Evolutionary conservation across 78 protist genomes (phyloP).

Genomic region (Guillardia theta): DNA sequence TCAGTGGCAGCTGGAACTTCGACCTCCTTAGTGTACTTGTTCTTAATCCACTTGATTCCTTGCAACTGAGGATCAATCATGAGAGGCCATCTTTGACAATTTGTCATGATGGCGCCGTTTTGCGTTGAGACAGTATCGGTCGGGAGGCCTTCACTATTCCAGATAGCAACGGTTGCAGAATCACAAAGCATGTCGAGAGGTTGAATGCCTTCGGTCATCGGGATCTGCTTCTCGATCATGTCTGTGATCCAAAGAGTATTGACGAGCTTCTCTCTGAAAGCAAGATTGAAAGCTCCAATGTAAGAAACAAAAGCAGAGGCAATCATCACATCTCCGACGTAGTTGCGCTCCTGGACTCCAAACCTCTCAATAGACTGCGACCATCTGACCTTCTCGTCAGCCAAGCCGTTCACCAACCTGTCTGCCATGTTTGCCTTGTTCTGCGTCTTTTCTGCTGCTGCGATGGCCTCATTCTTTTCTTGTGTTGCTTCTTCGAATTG

Average conservation of each 20-base stretch:
- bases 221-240: conserved; percentile 44
- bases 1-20: not conserved
- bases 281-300: conserved; percentile 72
- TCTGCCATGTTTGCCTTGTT: conserved; percentile 64
- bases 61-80: conserved; percentile 87
- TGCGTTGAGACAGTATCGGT: conserved; percentile 69
- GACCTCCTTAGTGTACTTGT: not conserved
- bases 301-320: conserved; percentile 79
- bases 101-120: conserved; percentile 71
- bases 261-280: conserved; percentile 58
- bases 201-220: conserved; percentile 57
- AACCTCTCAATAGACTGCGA: conserved; percentile 30
- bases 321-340: conserved; percentile 79
- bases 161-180: conserved; percentile 65
- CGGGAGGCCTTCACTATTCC: conserved; percentile 82
- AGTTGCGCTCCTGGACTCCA: not conserved
- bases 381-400: conserved; percentile 80
- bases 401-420: conserved; percentile 77
- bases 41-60: conserved; percentile 70
- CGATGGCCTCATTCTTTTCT: conserved; percentile 58
- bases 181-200: conserved; percentile 59
- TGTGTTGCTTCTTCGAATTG: conserved; percentile 57
- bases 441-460: conserved; percentile 58
- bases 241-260: conserved; percentile 58
- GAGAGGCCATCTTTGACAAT: conserved; percentile 87